Conservation (phyloP, 495 filamentous ascomycete species). For the Penicillium desertorum region DNA sequence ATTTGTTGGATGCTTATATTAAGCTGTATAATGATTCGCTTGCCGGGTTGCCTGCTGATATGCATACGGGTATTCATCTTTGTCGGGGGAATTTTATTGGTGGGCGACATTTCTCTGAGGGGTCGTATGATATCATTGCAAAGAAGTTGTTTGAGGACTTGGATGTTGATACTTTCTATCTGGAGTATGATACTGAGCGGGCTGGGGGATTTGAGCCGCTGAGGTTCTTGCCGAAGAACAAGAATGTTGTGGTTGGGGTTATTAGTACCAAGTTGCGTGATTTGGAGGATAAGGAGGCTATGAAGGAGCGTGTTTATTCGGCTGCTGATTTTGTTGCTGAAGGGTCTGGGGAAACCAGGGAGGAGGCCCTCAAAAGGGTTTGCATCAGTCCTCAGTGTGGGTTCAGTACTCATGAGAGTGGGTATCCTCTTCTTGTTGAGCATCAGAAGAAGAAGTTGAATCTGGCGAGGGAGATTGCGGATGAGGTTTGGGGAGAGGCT, state of each 20-base stretch:
- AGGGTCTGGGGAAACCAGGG: conserved; percentile 42
- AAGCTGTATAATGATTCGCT: conserved; percentile 63
- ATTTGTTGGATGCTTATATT: conserved; percentile 60
- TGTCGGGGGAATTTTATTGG: conserved; percentile 56
- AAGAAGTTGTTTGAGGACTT: conserved; percentile 63
- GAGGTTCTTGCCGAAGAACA: conserved; percentile 58
- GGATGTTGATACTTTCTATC: conserved; percentile 66
- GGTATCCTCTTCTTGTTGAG: conserved; percentile 59
- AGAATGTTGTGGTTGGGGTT: conserved; percentile 65
- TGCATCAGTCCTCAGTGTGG: conserved; percentile 69
- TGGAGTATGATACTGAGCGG: conserved; percentile 67
- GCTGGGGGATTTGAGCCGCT: conserved; percentile 68
- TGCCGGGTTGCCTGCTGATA: conserved; percentile 53
- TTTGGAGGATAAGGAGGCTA: conserved; percentile 60
- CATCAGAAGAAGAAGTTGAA: conserved; percentile 56
- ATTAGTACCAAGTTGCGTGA: conserved; percentile 65
- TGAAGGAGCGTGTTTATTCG: conserved; percentile 56
- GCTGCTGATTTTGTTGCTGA: conserved; percentile 60
- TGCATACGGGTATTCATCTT: conserved; percentile 66
- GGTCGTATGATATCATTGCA: conserved; percentile 67
- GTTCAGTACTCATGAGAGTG: conserved; percentile 64
- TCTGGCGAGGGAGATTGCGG: conserved; percentile 49
- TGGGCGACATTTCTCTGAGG: conserved; percentile 60
- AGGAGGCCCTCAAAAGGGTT: conserved; percentile 56
- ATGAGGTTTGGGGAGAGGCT: conserved; percentile 46